Base-by-base conservation (phyloP, 768 basidiomycete genomes). In the Leccinum imitatum region DNA sequence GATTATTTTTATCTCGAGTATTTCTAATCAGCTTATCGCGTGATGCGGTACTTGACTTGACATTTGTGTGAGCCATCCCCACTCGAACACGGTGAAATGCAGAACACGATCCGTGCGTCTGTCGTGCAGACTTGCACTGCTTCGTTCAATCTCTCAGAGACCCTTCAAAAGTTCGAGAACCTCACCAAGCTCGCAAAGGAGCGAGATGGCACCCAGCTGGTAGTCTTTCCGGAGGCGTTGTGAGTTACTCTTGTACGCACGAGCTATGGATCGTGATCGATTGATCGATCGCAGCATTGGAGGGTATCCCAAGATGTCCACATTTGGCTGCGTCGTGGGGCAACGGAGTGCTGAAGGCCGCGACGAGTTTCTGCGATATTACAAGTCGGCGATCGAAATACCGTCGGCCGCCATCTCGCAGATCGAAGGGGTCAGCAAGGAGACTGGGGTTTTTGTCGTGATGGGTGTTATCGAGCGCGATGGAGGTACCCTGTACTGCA, bases 191-290 rank as follows among this genome's bases (percentile, higher is more conserved):
- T 80, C 7, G 83, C 81, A 8, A 79, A 77, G 59, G 72, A 81
- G 30, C 72, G 79, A 51, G 82, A 84, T 62, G 69, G 70, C 8
- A 72, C 78, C 0, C 80, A 84, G 63, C 67, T 85, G 1, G 81
- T 76, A 19, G 80, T 85, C 21, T 84, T 85, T 64, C 84, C 84
- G 15, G 84, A 85, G 67, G 83, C 82, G 21, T 84, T 85, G 84
- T 84, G 57, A 62, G 80, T 72, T 3, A 4, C 15, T 57, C 5
- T 50, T 19, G 50, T 23, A 3, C 8, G 19, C 19, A 17, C 6
- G 48, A 9, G 23, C 33, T 21, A 37, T 52, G 57, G 46, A 30
- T 14, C 1, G 21, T 53, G 37, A 31, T 11, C 25, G 15, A 37
- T 60, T n/a, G 50, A 44, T 10, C 25, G 11, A 33, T 58, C 19